These are phyloP conservation scores for Talaromyces sp. DNA, from an alignment of 2,329 filamentous ascomycete species.

Conservation along the genomic window DNA sequence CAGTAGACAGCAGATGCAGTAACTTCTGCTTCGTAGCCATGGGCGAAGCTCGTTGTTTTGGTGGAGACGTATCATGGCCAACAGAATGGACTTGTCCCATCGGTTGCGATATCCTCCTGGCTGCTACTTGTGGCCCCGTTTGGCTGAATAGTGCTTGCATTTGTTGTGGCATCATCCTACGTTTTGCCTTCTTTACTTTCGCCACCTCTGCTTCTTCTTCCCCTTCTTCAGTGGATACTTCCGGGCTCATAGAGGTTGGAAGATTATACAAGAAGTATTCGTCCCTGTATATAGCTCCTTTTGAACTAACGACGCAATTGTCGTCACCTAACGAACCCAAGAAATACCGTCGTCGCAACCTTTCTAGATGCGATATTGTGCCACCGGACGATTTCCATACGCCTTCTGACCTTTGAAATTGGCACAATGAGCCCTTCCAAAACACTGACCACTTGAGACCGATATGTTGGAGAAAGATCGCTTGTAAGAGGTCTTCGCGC, in stretches of 20 bases:
- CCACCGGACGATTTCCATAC: not conserved
- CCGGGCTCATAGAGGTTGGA: not conserved
- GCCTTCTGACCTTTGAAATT: not conserved
- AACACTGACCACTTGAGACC: slow-evolving; percentile 42
- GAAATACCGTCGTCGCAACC: not conserved
- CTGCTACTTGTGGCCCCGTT: not conserved
- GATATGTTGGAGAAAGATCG: slow-evolving; percentile 50
- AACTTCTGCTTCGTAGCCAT: not conserved
- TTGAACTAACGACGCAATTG: not conserved
- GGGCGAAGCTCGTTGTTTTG: not conserved
- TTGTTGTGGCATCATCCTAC: not conserved
- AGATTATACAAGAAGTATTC: not conserved
- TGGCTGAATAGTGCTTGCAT: not conserved
- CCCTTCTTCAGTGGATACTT: not conserved
- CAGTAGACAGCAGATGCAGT: not conserved
- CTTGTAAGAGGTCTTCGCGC: slow-evolving; percentile 54
- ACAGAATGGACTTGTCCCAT: not conserved
- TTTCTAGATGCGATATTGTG: not conserved
- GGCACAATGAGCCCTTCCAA: not conserved
- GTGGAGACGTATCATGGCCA: not conserved
- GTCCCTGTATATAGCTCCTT: not conserved
- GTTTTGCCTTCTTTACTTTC: not conserved
- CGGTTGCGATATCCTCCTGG: not conserved
- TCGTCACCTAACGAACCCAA: not conserved
- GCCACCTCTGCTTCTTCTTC: not conserved